phyloP scores from a whole-genome alignment of 345 rosid species.

The Toxicodendron radicans region DNA sequence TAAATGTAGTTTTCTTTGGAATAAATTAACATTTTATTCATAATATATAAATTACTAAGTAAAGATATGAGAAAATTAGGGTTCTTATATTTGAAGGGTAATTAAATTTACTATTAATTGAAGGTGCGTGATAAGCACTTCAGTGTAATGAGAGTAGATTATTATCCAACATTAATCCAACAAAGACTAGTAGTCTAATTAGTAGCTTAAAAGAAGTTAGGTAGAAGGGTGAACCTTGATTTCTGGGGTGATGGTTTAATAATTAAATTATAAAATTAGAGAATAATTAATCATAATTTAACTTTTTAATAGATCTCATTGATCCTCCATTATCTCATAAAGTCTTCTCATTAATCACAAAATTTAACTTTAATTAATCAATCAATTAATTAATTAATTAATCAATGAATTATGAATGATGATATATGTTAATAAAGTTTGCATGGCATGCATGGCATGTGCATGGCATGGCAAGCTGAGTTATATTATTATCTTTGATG shows the following conservation, averaged over 20 bases:
- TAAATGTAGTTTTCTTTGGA: too few species aligned
- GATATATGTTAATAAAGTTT: neutral
- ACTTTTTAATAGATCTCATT: slow-evolving; percentile 19
- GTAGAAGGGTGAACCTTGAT: slow-evolving; percentile 44
- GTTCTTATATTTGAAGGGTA: neutral
- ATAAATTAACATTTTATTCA: too few species aligned
- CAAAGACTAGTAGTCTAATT: slow-evolving; percentile 32
- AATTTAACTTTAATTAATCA: neutral
- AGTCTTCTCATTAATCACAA: slow-evolving; percentile 7
- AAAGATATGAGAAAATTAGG: too few species aligned
- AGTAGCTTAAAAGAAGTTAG: slow-evolving; percentile 29
- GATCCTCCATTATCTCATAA: slow-evolving; percentile 22
- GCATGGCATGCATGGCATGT: neutral
- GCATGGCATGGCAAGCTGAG: too few species aligned
- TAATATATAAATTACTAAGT: too few species aligned
- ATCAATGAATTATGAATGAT: too few species aligned
- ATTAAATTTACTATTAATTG: too few species aligned
- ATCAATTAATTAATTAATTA: too few species aligned
- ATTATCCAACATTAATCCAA: slow-evolving; percentile 32
- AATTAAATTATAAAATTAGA: slow-evolving; percentile 17
- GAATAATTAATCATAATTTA: slow-evolving; percentile 19
- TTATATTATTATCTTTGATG: neutral
- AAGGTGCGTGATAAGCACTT: neutral
- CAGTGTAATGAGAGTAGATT: slow-evolving; percentile 1
- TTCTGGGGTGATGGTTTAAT: slow-evolving; percentile 45